Percentiles rank a stretch among this genome's conserved stretches.
These are phyloP conservation scores for Euphrasia confusa DNA, from an alignment of 257 asterid species.

Conservation along the genomic window DNA sequence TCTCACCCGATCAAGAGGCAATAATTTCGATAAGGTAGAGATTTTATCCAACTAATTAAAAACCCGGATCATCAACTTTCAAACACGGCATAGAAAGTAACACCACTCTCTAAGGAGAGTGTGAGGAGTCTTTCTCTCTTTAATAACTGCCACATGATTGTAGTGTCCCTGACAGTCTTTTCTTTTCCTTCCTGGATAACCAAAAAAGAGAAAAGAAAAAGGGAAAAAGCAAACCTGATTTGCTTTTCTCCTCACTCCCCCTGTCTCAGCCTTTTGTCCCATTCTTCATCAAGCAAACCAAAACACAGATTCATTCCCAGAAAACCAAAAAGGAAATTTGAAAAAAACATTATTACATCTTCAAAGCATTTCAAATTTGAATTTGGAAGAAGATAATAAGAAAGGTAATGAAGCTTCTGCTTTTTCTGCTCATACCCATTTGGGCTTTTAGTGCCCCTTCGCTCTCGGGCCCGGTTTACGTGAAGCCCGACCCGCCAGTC, in stretches of 20 bases:
- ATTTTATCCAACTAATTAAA: no score
- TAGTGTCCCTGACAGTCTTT: no score
- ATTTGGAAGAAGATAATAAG: constrained; percentile 24
- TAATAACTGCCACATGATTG: no score
- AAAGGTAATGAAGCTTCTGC: constrained; percentile 42
- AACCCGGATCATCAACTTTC: no score
- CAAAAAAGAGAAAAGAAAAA: no score
- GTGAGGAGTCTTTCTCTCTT: no score
- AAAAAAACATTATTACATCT: neutral
- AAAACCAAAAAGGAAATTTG: neutral
- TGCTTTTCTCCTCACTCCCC: constrained; percentile 29
- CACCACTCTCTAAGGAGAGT: no score
- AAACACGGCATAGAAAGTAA: no score
- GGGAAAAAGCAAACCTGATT: constrained; percentile 23
- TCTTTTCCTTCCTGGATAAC: no score
- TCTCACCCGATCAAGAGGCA: no score
- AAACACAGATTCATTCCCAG: constrained; percentile 4
- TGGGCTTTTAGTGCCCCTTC: constrained; percentile 40
- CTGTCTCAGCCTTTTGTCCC: constrained; percentile 44
- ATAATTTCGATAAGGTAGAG: no score
- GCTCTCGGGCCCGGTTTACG: constrained; percentile 57
- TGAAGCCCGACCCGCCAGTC: constrained; percentile 69
- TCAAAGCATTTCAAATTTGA: constrained; percentile 41
- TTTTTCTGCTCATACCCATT: constrained; percentile 41
- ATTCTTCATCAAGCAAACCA: constrained; percentile 25